These are phyloP conservation scores for Pseudoscleropodium purum DNA, from an alignment of 225 moss, liverwort and hornwort species.

Conservation along the genomic window DNA sequence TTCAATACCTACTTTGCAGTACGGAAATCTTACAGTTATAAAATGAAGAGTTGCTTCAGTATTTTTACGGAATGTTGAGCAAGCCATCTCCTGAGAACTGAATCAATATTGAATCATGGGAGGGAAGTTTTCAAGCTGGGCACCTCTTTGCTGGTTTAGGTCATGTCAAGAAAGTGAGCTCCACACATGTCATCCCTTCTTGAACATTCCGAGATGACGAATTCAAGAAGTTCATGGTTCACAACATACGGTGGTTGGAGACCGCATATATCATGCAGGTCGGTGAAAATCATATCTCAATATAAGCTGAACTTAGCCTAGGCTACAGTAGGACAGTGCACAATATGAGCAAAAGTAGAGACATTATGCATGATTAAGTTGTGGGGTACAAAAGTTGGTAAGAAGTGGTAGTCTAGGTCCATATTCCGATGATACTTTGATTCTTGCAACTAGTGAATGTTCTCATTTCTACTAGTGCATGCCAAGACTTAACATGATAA, in stretches of 20 bases:
- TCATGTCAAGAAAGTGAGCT: neutral
- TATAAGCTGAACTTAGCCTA: too few species aligned
- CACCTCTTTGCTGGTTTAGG: neutral
- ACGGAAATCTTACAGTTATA: too few species aligned
- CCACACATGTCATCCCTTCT: neutral
- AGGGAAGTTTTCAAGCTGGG: neutral
- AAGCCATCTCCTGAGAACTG: neutral
- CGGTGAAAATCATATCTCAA: neutral
- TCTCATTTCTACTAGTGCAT: too few species aligned
- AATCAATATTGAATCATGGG: neutral
- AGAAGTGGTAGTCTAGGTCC: too few species aligned
- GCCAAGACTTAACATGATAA: too few species aligned
- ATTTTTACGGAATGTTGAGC: neutral
- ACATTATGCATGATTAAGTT: too few species aligned
- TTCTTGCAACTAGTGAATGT: too few species aligned
- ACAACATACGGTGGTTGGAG: neutral
- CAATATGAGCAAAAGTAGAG: too few species aligned
- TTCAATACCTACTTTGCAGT: neutral
- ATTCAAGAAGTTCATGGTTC: neutral
- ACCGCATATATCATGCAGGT: neutral
- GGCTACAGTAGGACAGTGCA: too few species aligned
- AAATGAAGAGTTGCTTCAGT: neutral
- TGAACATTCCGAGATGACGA: neutral
- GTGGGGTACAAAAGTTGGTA: too few species aligned
- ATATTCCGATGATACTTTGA: too few species aligned